These are phyloP conservation scores for Suillus subalutaceus DNA, from an alignment of 768 basidiomycete species.

Conservation along the genomic window DNA sequence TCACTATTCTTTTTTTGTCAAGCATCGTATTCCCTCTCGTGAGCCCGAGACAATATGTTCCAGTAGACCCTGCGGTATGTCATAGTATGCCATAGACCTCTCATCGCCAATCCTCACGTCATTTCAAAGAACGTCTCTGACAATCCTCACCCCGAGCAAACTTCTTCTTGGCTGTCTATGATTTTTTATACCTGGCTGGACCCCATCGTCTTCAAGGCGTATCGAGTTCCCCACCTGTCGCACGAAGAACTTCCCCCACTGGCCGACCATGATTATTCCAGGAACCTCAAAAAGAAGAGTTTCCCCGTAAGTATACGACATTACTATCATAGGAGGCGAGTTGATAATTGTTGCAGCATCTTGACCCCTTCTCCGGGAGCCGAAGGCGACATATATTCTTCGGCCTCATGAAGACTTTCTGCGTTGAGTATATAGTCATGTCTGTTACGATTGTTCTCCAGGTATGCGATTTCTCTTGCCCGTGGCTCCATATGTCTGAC, in stretches of 20 bases:
- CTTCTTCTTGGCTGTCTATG: slow-evolving; percentile 37
- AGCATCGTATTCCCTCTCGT: slow-evolving; percentile 55
- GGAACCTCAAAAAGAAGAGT: slow-evolving; percentile 35
- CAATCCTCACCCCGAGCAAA: slow-evolving; percentile 43
- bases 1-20: slow-evolving; percentile 47
- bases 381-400: slow-evolving; percentile 20
- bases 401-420: slow-evolving; percentile 17
- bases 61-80: slow-evolving; percentile 47
- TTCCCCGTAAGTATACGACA: slow-evolving; percentile 31
- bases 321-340: background rate
- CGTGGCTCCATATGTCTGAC: background rate
- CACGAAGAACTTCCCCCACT: slow-evolving; percentile 48
- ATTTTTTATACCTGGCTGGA: slow-evolving; percentile 58
- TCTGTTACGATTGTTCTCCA: slow-evolving; percentile 12
- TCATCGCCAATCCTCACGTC: background rate
- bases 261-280: slow-evolving; percentile 48
- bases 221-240: slow-evolving; percentile 46
- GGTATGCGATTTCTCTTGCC: slow-evolving; percentile 1
- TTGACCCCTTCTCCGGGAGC: slow-evolving; percentile 25
- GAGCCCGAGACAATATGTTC: slow-evolving; percentile 58
- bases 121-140: slow-evolving; percentile 24
- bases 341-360: slow-evolving; percentile 22
- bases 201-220: slow-evolving; percentile 46
- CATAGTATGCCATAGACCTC: background rate
- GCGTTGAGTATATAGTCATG: slow-evolving; percentile 15